Percentiles rank a stretch among this genome's conserved stretches.
Conservation (phyloP, 2,329 filamentous ascomycete species). For the Pseudogymnoascus sp. region DNA sequence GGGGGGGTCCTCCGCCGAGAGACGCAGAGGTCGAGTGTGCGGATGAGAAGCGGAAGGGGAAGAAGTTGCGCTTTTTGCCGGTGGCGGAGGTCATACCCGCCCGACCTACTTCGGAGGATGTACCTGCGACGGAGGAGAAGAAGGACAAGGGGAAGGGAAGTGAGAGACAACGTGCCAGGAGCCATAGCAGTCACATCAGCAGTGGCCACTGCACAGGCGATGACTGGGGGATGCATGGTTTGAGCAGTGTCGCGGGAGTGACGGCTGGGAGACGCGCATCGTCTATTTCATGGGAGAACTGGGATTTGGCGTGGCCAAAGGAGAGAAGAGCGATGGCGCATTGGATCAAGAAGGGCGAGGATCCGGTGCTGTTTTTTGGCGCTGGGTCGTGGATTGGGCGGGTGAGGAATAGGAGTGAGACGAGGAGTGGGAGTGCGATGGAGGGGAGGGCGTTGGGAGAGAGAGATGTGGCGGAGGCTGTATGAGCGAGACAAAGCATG, state of each 20-base stretch:
- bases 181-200: background rate
- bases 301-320: background rate
- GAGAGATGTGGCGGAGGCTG: background rate
- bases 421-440: background rate
- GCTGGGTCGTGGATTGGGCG: background rate
- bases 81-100: background rate
- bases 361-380: background rate
- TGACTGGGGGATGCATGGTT: background rate
- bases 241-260: background rate
- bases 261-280: background rate
- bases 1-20: background rate
- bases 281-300: background rate
- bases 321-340: background rate
- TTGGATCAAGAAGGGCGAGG: background rate
- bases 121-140: background rate
- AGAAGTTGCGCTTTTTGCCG: background rate
- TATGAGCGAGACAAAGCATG: background rate
- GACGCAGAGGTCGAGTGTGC: background rate
- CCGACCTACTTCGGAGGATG: background rate
- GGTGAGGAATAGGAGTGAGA: background rate
- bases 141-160: background rate
- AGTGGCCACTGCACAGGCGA: background rate
- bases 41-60: background rate
- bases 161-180: background rate
- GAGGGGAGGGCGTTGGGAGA: background rate